phyloP scores from a whole-genome alignment of 2,329 filamentous ascomycete genomes.

The Paecilomyces formosus region DNA sequence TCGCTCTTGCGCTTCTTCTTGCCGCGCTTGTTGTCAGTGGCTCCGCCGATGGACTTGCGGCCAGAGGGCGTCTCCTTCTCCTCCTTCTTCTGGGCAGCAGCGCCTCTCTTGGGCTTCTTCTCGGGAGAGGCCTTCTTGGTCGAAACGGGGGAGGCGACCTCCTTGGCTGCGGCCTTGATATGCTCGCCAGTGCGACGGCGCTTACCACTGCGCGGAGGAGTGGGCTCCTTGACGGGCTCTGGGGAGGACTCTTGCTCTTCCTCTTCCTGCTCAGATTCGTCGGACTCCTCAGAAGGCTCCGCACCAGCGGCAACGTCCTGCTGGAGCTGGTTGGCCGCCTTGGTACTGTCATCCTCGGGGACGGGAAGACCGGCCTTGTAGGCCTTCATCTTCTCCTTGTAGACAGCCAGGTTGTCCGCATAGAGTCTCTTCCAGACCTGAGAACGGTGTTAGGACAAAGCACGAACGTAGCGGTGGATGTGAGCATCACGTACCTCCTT shows the following conservation, averaged over 20 bases:
- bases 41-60: slow-evolving; percentile 18
- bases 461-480: not conserved
- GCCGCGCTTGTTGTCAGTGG: slow-evolving; percentile 25
- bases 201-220: slow-evolving; percentile 35
- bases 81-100: slow-evolving; percentile 24
- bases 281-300: slow-evolving; percentile 23
- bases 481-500: slow-evolving; percentile 50
- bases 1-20: slow-evolving; percentile 45
- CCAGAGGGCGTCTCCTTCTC: slow-evolving; percentile 16
- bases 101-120: slow-evolving; percentile 19
- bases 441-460: not conserved
- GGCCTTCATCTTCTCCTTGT: slow-evolving; percentile 47
- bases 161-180: slow-evolving; percentile 24
- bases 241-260: slow-evolving; percentile 25
- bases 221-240: slow-evolving; percentile 34
- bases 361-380: slow-evolving; percentile 49
- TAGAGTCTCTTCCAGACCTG: slow-evolving; percentile 53
- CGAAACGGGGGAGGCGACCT: slow-evolving; percentile 22
- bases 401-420: slow-evolving; percentile 48
- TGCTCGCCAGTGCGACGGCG: slow-evolving; percentile 34
- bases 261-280: slow-evolving; percentile 18
- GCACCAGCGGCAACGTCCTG: slow-evolving; percentile 33
- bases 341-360: slow-evolving; percentile 36
- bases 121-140: slow-evolving; percentile 30
- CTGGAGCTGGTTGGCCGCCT: slow-evolving; percentile 34